Base-by-base conservation (phyloP, 345 rosid genomes). In the Dimocarpus longan region DNA sequence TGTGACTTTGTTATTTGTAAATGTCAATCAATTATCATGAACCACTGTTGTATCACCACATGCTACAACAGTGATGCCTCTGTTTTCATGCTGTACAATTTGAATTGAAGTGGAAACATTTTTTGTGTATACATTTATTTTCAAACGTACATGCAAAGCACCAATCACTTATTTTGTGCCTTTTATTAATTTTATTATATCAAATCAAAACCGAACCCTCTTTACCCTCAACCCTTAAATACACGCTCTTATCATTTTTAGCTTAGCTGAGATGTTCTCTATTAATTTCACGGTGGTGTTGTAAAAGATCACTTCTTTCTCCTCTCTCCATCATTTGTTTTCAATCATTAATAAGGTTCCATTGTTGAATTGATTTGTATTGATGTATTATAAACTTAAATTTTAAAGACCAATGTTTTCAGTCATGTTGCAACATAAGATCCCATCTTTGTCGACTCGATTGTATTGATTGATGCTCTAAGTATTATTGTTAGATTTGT, bases 21-120 rank as follows among this genome's bases (percentile, higher is more conserved):
- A n/a, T 62, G 66, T 59, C 37, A 40, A 59, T 13, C 54, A 59
- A 43, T 74, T 54, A 37, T 18, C 8, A 8, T 43, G 13, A 32
- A 12, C 24, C 68, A 74, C 13, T 63, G 44, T 64, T 62, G 56
- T 46, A 64, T 75, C 48, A 15, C 67, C 48, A 15, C 67, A 73
- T 39, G 39, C 67, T 74, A 10, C 18, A 68, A 10, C 6, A 19
- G 40, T 28, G 43, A 74, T 64, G 28, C n/a, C 24, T 76, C 71
- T 65, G n/a, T 28, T 76, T 66, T 54, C 4, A 21, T 52, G 15
- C 40, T 32, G 57, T 11, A 50, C 28, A 52, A 52, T 39, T 52
- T 9, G 50, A 66, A 48, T 75, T 26, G 28, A 6, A 40, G 21
- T 54, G 28, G 70, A 65, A 65, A 9, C 62, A 42, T 1, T 63